Percentiles rank a stretch among this genome's conserved stretches.
Conservation (phyloP, 2,329 filamentous ascomycete genomes). For the Metarhizium anisopliae region DNA sequence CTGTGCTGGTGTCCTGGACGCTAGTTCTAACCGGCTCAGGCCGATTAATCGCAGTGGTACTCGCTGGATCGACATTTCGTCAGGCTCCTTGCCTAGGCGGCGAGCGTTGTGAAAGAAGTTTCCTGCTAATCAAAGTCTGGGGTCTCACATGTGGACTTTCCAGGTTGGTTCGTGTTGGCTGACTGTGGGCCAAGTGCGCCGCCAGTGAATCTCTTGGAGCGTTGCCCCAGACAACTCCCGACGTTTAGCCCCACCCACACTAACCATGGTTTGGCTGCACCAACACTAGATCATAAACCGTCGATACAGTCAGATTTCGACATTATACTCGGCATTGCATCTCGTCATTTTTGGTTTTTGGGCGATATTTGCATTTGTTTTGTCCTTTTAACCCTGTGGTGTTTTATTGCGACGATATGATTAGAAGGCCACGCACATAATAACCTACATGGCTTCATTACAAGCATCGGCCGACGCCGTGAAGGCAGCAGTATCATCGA, state of each 20-base stretch:
- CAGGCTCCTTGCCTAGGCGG: not conserved
- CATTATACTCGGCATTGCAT: constrained; percentile 14
- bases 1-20: not conserved
- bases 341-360: constrained; percentile 13
- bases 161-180: too few species aligned
- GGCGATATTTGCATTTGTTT: constrained; percentile 3
- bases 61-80: constrained; percentile 9
- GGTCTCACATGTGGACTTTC: too few species aligned
- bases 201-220: not conserved
- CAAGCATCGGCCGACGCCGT: constrained; percentile 38
- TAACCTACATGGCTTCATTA: constrained; percentile 32
- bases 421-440: constrained; percentile 17
- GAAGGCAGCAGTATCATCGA: constrained; percentile 44
- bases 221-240: constrained; percentile 30
- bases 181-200: not conserved
- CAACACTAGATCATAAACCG: constrained; percentile 8
- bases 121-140: not conserved
- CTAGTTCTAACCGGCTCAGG: not conserved
- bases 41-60: not conserved
- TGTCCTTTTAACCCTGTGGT: constrained; percentile 5
- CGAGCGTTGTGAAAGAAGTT: not conserved
- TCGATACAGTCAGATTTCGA: constrained; percentile 7
- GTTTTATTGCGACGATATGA: constrained; percentile 22
- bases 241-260: constrained; percentile 19
- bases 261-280: not conserved